Percentiles rank a stretch among this genome's conserved stretches.
Conservation (phyloP, 1,139 yeast genomes). For the Kazachstania sp. region DNA sequence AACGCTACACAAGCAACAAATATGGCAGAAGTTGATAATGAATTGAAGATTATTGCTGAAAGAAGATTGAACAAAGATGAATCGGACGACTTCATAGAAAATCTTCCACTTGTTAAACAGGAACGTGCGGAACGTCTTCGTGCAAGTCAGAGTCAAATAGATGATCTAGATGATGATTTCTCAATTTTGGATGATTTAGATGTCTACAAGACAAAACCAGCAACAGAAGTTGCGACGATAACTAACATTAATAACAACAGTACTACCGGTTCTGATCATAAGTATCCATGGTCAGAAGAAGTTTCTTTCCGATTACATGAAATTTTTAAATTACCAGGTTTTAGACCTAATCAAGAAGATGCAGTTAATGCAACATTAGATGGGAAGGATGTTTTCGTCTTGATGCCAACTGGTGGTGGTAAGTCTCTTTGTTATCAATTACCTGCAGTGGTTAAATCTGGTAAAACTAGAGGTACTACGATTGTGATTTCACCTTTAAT, state of each 20-base stretch:
- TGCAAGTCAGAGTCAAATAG: slow-evolving; percentile 3
- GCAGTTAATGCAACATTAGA: slow-evolving; percentile 75
- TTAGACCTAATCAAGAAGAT: slow-evolving; percentile 77
- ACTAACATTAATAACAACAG: background rate
- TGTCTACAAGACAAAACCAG: background rate
- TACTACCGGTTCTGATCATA: slow-evolving; percentile 4
- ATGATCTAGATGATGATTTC: slow-evolving; percentile 18
- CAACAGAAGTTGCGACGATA: background rate
- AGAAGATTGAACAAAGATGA: slow-evolving; percentile 17
- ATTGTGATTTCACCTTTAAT: slow-evolving; percentile 91
- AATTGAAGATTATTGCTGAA: slow-evolving; percentile 27
- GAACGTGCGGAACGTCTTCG: slow-evolving; percentile 4
- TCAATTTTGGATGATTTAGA: slow-evolving; percentile 12
- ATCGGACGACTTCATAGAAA: slow-evolving; percentile 6
- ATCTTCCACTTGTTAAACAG: slow-evolving; percentile 10
- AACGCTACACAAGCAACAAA: slow-evolving; percentile 19
- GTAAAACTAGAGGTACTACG: slow-evolving; percentile 73
- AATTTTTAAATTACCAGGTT: slow-evolving; percentile 55
- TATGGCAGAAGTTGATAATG: slow-evolving; percentile 27
- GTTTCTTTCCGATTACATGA: slow-evolving; percentile 48
- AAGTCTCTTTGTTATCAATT: slow-evolving; percentile 92
- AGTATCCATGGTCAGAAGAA: slow-evolving; percentile 57
- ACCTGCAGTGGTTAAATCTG: slow-evolving; percentile 77
- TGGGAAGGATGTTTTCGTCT: slow-evolving; percentile 83
- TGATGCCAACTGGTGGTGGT: slow-evolving; percentile 99